Base-by-base conservation (phyloP, 495 filamentous ascomycete genomes). In the Durotheca rogersii region DNA sequence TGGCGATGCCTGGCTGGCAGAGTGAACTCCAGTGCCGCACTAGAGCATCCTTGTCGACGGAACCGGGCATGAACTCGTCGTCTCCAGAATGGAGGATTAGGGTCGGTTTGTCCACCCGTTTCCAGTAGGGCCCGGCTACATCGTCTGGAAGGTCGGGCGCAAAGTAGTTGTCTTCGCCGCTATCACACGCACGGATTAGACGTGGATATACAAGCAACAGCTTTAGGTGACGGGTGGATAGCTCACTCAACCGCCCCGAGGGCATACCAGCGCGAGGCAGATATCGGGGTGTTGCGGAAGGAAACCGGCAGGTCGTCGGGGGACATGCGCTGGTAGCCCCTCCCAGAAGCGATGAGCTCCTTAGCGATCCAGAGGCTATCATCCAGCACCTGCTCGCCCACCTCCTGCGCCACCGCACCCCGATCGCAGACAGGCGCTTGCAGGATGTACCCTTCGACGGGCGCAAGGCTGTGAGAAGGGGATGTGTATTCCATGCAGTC, bases 161-260 rank as follows among this genome's bases (percentile, higher is more conserved):
- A 70, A 96, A 98, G 53, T 87, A 86, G 66, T 97, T 93, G 68
- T 98, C 92, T 37, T 85, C 84, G 9, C 88, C 85, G 51, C 67
- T 81, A 59, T 40, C 9, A 53, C n/a, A n/a, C n/a, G n/a, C n/a
- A n/a, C n/a, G n/a, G n/a, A n/a, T 27, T 11, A 7, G 39, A 20
- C 37, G 54, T 51, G 57, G 50, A 20, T 36, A 53, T 9, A 40
- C 2, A 7, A 20, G 18, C n/a, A 21, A 7, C 15, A 31, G n/a
- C 5, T n/a, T 12, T 2, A 16, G 15, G 14, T 21, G 27, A 2
- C 35, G 20, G 11, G 36, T 36, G 20, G 11, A 37, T 37, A 16
- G 69, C 73, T 41, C 59, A 77, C 73, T 71, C 69, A 10, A 76
- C 74, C 30, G 76, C 82, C 5, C 75, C 77, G 16, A 96, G 73